phyloP scores from a whole-genome alignment of 2,329 filamentous ascomycete species.

The Ceratocystis destructans region DNA sequence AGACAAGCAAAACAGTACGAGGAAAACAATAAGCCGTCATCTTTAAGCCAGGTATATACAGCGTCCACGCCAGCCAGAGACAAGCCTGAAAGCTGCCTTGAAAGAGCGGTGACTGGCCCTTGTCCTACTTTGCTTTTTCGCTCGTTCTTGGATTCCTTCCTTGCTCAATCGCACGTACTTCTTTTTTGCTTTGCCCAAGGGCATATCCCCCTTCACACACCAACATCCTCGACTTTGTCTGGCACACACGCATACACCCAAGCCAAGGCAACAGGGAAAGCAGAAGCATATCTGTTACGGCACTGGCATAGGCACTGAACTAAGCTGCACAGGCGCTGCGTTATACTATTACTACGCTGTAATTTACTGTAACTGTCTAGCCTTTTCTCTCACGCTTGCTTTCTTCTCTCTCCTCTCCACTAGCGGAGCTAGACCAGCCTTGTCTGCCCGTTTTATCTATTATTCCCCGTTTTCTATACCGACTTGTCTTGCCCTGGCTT shows the following conservation, averaged over 20 bases:
- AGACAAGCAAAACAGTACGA: neutral
- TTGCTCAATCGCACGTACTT: neutral
- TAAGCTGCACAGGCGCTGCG: slow-evolving; percentile 3
- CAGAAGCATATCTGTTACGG: no score
- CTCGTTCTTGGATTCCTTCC: slow-evolving; percentile 11
- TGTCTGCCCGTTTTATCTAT: slow-evolving; percentile 8
- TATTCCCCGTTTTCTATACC: slow-evolving; percentile 11
- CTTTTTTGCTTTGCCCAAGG: slow-evolving; percentile 2
- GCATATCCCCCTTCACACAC: neutral
- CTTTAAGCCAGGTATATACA: neutral
- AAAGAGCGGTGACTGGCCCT: slow-evolving; percentile 18
- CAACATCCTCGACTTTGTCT: slow-evolving; percentile 2
- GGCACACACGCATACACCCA: neutral
- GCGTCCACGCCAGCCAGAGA: neutral
- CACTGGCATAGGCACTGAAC: neutral
- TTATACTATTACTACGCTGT: neutral
- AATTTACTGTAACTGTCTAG: neutral
- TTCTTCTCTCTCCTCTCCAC: neutral
- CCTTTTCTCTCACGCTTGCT: slow-evolving; percentile 5
- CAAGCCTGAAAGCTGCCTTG: neutral
- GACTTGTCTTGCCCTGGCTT: slow-evolving; percentile 12
- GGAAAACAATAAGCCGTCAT: neutral
- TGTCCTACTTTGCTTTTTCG: slow-evolving; percentile 7
- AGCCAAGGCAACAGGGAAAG: no score
- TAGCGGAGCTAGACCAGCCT: slow-evolving; percentile 4